These are phyloP conservation scores for Aureobasidium subglaciale DNA, from an alignment of 2,329 filamentous ascomycete species.

Conservation along the genomic window DNA sequence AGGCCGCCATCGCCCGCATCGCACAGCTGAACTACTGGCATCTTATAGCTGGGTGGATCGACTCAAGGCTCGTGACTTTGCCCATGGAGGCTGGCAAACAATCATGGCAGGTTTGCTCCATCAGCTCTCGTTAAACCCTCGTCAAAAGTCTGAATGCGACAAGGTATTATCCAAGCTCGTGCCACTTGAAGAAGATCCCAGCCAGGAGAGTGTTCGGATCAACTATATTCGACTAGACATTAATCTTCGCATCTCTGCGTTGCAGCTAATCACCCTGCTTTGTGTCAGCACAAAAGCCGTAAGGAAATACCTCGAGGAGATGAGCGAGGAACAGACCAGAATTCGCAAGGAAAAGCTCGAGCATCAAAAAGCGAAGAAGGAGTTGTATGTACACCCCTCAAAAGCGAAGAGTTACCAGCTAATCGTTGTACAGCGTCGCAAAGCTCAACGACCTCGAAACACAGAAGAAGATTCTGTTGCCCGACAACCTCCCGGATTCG, in stretches of 20 bases:
- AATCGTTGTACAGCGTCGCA: not conserved
- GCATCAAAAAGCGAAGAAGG: constrained; percentile 69
- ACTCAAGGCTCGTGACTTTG: constrained; percentile 75
- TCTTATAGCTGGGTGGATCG: constrained; percentile 80
- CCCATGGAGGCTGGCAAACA: constrained; percentile 82
- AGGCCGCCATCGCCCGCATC: constrained; percentile 40
- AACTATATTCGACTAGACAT: constrained; percentile 73
- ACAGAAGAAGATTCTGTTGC: constrained; percentile 63
- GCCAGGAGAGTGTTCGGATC: constrained; percentile 61
- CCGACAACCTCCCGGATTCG: constrained; percentile 63
- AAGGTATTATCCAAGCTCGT: constrained; percentile 74
- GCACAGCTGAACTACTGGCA: constrained; percentile 67
- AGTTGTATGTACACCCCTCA: not conserved
- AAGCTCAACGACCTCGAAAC: constrained; percentile 55
- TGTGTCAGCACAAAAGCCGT: constrained; percentile 80
- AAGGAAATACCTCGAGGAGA: constrained; percentile 82
- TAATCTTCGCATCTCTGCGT: constrained; percentile 69
- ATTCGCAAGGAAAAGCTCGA: constrained; percentile 96
- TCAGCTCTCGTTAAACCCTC: constrained; percentile 70
- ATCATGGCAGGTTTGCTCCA: constrained; percentile 82
- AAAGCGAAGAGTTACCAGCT: not conserved
- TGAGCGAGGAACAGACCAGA: constrained; percentile 87
- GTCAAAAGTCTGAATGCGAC: constrained; percentile 65
- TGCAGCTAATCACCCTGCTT: constrained; percentile 81
- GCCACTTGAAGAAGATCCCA: constrained; percentile 68